Percentiles rank a stretch among this genome's conserved stretches.
Conservation (phyloP, 2,329 filamentous ascomycete species). For the Davidsoniella eucalypti region DNA sequence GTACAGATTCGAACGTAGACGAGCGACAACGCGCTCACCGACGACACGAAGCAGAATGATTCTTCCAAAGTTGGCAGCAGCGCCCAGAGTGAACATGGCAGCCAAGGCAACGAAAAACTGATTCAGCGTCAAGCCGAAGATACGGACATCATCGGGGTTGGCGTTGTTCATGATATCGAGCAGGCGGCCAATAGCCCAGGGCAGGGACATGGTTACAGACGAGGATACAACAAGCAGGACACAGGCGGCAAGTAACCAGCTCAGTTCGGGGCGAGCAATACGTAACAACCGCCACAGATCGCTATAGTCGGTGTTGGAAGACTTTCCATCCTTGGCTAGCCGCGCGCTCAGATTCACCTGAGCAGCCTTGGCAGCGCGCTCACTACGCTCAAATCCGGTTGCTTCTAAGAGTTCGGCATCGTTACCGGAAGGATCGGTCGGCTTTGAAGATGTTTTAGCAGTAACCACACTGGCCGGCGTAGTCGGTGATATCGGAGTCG, state of each 20-base stretch:
- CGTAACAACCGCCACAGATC: constrained; percentile 81
- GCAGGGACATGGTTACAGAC: constrained; percentile 85
- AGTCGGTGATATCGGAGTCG: neutral
- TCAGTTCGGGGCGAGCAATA: constrained; percentile 73
- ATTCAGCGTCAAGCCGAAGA: constrained; percentile 71
- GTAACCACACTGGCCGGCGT: neutral
- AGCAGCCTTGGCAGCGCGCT: constrained; percentile 71
- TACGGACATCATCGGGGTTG: constrained; percentile 47
- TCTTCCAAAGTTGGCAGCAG: constrained; percentile 79
- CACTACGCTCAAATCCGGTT: constrained; percentile 45
- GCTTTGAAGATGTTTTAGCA: constrained; percentile 3
- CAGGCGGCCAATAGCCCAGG: constrained; percentile 91
- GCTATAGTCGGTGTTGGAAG: constrained; percentile 32
- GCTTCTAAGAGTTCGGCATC: constrained; percentile 27
- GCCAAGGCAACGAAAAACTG: constrained; percentile 80
- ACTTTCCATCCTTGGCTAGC: constrained; percentile 64
- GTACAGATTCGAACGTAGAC: constrained; percentile 78
- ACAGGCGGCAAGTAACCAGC: constrained; percentile 64
- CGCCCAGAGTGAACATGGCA: constrained; percentile 62
- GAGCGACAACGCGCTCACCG: constrained; percentile 83
- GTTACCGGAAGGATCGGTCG: constrained; percentile 15
- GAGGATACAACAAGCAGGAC: constrained; percentile 77
- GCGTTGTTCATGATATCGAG: constrained; percentile 63
- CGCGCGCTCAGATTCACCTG: constrained; percentile 81
- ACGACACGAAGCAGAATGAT: constrained; percentile 89